A percentile compares a stretch with the other conserved stretches of the same genome.
Evolutionary conservation across 1,139 yeast species (phyloP).

Genomic region (Wickerhamomyces sp.): DNA sequence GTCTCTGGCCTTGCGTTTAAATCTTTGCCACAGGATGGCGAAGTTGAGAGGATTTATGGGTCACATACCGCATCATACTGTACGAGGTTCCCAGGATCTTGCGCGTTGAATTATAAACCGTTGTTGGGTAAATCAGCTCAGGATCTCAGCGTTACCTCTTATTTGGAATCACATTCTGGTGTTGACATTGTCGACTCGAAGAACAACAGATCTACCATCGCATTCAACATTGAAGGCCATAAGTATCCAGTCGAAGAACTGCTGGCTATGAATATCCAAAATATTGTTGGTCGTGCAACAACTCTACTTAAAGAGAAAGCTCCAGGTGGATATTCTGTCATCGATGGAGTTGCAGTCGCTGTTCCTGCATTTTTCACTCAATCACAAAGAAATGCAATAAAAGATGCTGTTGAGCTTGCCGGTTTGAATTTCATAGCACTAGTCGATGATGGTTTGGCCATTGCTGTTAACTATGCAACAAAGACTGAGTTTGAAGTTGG

Average conservation of each 20-base stretch:
- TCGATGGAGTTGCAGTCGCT: constrained; percentile 67
- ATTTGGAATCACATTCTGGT: constrained; percentile 56
- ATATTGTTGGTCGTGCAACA: constrained; percentile 62
- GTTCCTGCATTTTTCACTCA: constrained; percentile 70
- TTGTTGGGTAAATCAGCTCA: constrained; percentile 62
- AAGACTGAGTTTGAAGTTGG: constrained; percentile 34
- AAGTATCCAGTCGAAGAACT: constrained; percentile 70
- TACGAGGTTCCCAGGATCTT: constrained; percentile 68
- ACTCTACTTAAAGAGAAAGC: constrained; percentile 38
- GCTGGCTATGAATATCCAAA: constrained; percentile 74
- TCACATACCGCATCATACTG: constrained; percentile 66
- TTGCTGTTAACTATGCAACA: constrained; percentile 70
- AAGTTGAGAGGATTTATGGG: constrained; percentile 73
- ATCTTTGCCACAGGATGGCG: constrained; percentile 34
- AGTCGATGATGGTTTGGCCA: constrained; percentile 88
- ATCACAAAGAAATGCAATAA: constrained; percentile 63
- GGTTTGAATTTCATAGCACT: constrained; percentile 61
- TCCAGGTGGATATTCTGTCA: constrained; percentile 32
- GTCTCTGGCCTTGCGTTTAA: constrained; percentile 71
- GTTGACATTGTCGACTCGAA: constrained; percentile 43
- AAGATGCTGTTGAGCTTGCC: constrained; percentile 70
- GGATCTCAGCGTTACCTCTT: constrained; percentile 40
- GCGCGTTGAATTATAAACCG: constrained; percentile 63
- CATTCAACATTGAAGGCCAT: constrained; percentile 46
- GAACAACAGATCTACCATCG: constrained; percentile 45